Base-by-base conservation (phyloP, 2,329 filamentous ascomycete genomes). In the Colletotrichum ledebouriae region DNA sequence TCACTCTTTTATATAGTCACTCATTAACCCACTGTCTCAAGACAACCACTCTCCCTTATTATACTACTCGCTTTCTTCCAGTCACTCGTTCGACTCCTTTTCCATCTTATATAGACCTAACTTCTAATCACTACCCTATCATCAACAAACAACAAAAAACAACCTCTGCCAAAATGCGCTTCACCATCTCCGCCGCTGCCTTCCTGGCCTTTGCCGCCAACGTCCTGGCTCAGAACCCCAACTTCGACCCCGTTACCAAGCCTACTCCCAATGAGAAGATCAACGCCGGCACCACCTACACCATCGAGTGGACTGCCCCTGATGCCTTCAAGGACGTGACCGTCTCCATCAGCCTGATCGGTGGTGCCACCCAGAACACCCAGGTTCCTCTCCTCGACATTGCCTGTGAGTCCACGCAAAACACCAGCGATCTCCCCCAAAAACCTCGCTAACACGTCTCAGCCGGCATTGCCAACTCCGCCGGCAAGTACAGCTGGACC, bases 321-420 rank as follows among this genome's bases (percentile, higher is more conserved):
- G 74, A 78, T 59, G 73, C 78, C 68, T 83, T 82, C 78, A 76
- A 76, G 49, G 81, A 79, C 69, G 76, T 79, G 49, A 80, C 79
- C 67, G 78, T 89, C 74, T 81, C 80, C 71, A 85, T 91, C 76
- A 74, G 78, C 73, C 83, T 90, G 69, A 79, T 90, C 63, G 85
- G 86, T 67, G 89, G 88, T 72, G 72, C 76, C 4, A 76, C 76
- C 68, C 79, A 82, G 71, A 63, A 71, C 69, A 80, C 76, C 57
- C 85, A 87, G 71, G 74, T 79, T 42, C 73, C 79, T 64, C 71
- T 82, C 44, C 73, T 80, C 49, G 73, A 77, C 71, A 77, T 91
- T 75, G 84, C 81, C 69, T 75, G 88, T 90, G 81, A 79, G 87
- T 84, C 42, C 20, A 20, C 20, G 22, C 49, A 42, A 34, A 34